phyloP scores from a whole-genome alignment of 495 filamentous ascomycete species.

The Aspergillus conjunctus region DNA sequence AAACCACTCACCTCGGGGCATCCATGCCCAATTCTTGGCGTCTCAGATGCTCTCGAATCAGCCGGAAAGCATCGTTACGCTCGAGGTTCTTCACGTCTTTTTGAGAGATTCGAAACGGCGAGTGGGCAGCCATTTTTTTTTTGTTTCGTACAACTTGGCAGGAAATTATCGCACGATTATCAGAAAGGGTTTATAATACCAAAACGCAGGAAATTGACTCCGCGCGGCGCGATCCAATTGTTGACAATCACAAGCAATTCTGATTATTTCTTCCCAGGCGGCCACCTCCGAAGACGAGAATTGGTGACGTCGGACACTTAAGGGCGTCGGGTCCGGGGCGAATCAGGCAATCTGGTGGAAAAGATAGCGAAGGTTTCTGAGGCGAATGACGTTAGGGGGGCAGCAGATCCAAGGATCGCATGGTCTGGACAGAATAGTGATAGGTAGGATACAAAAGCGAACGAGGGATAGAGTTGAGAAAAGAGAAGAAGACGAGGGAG shows the following conservation, averaged over 20 bases:
- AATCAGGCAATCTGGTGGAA: constrained; percentile 17
- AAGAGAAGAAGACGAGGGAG: background rate
- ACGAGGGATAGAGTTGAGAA: background rate
- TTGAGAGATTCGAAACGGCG: constrained; percentile 51
- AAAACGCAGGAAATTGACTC: background rate
- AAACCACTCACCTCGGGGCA: constrained; percentile 34
- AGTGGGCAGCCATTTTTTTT: constrained; percentile 34
- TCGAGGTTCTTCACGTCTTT: constrained; percentile 42
- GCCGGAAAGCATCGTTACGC: constrained; percentile 46
- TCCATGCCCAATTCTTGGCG: constrained; percentile 45
- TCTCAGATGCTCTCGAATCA: constrained; percentile 46
- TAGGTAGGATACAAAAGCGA: background rate
- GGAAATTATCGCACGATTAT: background rate
- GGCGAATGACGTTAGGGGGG: constrained; percentile 9
- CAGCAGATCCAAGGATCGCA: constrained; percentile 30
- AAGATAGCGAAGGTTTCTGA: constrained; percentile 18
- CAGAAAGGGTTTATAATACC: background rate
- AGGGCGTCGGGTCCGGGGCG: constrained; percentile 13
- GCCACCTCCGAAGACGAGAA: background rate
- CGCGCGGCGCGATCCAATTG: background rate
- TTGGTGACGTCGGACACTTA: constrained; percentile 25
- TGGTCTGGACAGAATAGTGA: constrained; percentile 22
- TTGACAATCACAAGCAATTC: no score
- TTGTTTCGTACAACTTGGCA: no score
- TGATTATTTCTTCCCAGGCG: no score